phyloP scores from a whole-genome alignment of 2,329 filamentous ascomycete species.

The Fusarium protoensiforme region DNA sequence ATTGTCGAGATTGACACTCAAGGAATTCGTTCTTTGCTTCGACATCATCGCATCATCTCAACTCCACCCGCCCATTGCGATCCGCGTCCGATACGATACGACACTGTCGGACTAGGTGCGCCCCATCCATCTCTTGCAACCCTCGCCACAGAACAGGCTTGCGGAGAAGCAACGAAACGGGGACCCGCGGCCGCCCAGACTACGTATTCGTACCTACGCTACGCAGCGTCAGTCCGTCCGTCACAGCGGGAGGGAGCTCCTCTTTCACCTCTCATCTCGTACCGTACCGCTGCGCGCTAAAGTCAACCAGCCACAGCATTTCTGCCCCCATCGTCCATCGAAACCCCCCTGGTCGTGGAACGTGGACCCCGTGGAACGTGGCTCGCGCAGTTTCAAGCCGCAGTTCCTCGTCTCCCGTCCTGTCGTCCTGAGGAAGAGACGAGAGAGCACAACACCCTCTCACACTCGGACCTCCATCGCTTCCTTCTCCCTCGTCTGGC shows the following conservation, averaged over 20 bases:
- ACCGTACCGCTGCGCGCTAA: slow-evolving; percentile 1
- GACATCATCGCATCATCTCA: slow-evolving; percentile 32
- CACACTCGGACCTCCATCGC: slow-evolving; percentile 6
- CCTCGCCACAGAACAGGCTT: slow-evolving; percentile 29
- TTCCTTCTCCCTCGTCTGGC: neutral
- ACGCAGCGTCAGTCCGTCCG: neutral
- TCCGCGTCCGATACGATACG: slow-evolving; percentile 38
- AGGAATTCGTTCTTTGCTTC: slow-evolving; percentile 2
- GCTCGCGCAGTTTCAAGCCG: slow-evolving; percentile 28
- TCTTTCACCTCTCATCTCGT: slow-evolving; percentile 9
- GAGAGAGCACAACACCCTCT: neutral
- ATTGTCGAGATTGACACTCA: neutral
- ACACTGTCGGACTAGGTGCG: slow-evolving; percentile 21
- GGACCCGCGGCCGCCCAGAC: slow-evolving; percentile 27
- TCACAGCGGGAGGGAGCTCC: slow-evolving; percentile 5
- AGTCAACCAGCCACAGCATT: slow-evolving; percentile 36
- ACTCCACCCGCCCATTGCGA: slow-evolving; percentile 37
- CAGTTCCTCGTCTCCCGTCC: slow-evolving; percentile 11
- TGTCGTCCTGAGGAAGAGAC: slow-evolving; percentile 5
- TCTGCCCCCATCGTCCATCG: slow-evolving; percentile 7
- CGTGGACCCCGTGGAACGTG: slow-evolving; percentile 31
- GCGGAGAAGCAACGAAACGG: slow-evolving; percentile 27
- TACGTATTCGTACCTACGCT: slow-evolving; percentile 31
- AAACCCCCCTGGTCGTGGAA: slow-evolving; percentile 11
- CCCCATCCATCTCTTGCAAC: slow-evolving; percentile 19